phyloP scores from a whole-genome alignment of 768 basidiomycete species.

The Tricholoma saponaceum region DNA sequence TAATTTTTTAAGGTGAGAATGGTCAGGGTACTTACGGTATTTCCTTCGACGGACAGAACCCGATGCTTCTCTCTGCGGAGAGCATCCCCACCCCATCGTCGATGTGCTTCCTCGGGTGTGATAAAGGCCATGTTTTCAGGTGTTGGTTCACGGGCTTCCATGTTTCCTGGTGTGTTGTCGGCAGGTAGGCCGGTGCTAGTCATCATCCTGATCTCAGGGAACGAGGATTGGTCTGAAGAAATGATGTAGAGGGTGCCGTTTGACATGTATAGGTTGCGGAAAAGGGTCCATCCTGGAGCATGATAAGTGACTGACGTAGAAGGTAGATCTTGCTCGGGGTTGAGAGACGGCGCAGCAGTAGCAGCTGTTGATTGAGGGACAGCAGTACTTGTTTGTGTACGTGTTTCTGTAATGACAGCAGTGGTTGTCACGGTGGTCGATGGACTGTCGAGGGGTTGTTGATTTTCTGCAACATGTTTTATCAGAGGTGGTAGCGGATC shows the following conservation, averaged over 20 bases:
- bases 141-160: constrained; percentile 64
- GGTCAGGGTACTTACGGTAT: constrained; percentile 45
- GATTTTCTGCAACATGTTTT: background rate
- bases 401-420: background rate
- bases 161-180: constrained; percentile 58
- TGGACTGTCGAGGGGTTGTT: background rate
- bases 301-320: constrained; percentile 58
- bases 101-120: constrained; percentile 52
- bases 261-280: constrained; percentile 79
- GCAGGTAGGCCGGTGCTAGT: constrained; percentile 64
- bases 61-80: constrained; percentile 33
- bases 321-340: constrained; percentile 30
- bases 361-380: background rate
- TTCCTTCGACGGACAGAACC: constrained; percentile 66
- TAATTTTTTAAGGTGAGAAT: too few species aligned
- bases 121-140: constrained; percentile 58
- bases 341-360: constrained; percentile 3
- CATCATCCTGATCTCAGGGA: constrained; percentile 53
- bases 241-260: constrained; percentile 79
- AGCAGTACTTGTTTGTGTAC: background rate
- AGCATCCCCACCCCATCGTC: constrained; percentile 51
- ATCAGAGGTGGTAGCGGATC: constrained; percentile 1
- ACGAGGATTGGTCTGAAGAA: constrained; percentile 26
- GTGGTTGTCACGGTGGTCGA: background rate
- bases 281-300: constrained; percentile 83